Evolutionary conservation across 176 grass and related monocot genomes (phyloP).

Genomic region (Paspalum vaginatum): DNA sequence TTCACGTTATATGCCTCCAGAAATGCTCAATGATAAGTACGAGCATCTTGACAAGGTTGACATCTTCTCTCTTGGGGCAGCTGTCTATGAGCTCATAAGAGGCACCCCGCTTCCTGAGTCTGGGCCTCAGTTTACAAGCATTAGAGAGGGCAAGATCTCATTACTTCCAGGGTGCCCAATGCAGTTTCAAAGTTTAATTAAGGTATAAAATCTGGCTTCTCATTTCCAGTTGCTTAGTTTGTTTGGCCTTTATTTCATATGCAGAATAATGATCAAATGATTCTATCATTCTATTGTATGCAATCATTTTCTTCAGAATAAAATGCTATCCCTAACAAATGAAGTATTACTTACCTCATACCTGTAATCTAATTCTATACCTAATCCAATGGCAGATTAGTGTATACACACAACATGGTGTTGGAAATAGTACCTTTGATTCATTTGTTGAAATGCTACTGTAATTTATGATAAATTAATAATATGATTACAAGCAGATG

Average conservation of each 20-base stretch:
- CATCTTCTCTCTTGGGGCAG: constrained; percentile 85
- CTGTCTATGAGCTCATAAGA: constrained; percentile 80
- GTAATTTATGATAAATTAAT: too few relatives aligned
- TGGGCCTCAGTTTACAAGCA: constrained; percentile 72
- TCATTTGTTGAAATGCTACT: background rate
- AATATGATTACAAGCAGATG: too few relatives aligned
- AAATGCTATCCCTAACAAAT: background rate
- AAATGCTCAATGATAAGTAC: constrained; percentile 86
- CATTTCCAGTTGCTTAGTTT: constrained; percentile 21
- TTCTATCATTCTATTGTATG: background rate
- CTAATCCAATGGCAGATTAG: background rate
- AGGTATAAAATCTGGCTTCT: constrained; percentile 59
- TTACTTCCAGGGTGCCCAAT: constrained; percentile 81
- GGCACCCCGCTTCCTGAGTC: constrained; percentile 69
- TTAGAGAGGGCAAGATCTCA: constrained; percentile 88
- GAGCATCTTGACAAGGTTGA: constrained; percentile 97
- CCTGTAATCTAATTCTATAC: background rate
- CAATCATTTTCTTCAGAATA: background rate
- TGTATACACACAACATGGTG: background rate
- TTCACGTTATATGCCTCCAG: constrained; percentile 93
- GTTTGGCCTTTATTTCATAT: constrained; percentile 1
- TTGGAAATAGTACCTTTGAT: background rate
- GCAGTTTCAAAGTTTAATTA: constrained; percentile 89
- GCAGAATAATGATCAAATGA: background rate
- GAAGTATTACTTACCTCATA: background rate